Evolutionary conservation across 2,329 filamentous ascomycete species (phyloP).

Genomic region (Aspergillus sp.): DNA sequence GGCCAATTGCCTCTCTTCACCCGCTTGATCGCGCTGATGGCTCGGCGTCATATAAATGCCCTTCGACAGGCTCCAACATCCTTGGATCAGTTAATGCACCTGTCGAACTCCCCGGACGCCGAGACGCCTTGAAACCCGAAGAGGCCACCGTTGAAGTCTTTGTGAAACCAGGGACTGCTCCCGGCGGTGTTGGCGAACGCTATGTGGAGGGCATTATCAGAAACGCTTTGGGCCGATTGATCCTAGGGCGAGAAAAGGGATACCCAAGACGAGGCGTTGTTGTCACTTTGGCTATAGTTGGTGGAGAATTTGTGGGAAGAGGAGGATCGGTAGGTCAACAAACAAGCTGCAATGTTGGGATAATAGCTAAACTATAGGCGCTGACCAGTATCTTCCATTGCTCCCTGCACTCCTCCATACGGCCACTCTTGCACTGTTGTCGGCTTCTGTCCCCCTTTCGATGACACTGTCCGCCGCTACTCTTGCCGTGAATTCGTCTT

Average conservation of each 20-base stretch:
- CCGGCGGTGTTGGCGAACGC: slow-evolving; percentile 79
- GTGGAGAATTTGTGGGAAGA: slow-evolving; percentile 34
- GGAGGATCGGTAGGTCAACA: slow-evolving; percentile 38
- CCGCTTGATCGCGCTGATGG: slow-evolving; percentile 40
- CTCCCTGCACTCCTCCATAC: slow-evolving; percentile 83
- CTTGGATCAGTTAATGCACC: slow-evolving; percentile 89
- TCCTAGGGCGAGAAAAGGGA: slow-evolving; percentile 44
- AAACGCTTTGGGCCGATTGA: slow-evolving; percentile 36
- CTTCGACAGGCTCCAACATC: slow-evolving; percentile 67
- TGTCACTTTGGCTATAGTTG: slow-evolving; percentile 43
- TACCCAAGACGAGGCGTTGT: slow-evolving; percentile 45
- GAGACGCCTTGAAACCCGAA: slow-evolving; percentile 81
- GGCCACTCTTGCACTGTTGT: slow-evolving; percentile 73
- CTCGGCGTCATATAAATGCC: slow-evolving; percentile 43
- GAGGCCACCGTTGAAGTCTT: slow-evolving; percentile 89
- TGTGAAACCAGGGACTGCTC: slow-evolving; percentile 79
- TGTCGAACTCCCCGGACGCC: slow-evolving; percentile 75
- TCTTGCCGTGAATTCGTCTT: slow-evolving; percentile 55
- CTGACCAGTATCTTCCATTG: slow-evolving; percentile 69
- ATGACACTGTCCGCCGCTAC: slow-evolving; percentile 67
- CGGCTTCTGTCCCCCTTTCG: slow-evolving; percentile 77
- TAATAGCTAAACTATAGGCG: slow-evolving; percentile 11
- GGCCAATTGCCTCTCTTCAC: slow-evolving; percentile 34
- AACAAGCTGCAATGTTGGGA: not conserved
- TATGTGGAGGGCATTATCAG: slow-evolving; percentile 68